Base-by-base conservation (phyloP, 202 grass and related monocot species). In the Brachypodium distachyon region DNA sequence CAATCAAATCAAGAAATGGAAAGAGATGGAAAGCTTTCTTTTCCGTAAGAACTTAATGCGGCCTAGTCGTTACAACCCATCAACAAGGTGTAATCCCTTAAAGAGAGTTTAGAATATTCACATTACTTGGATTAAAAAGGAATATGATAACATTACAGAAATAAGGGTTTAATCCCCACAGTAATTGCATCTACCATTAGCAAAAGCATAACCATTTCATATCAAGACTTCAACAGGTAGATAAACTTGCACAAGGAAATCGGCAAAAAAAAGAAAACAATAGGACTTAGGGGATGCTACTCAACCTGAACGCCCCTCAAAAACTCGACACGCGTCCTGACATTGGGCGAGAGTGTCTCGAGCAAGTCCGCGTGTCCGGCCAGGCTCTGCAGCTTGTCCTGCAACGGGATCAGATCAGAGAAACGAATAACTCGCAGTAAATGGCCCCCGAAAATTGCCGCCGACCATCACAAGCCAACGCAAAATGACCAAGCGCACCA, bases 381-480 rank as follows among this genome's bases (percentile, higher is more conserved):
- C 73, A 99, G 76, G 43, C 92, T 90, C 88, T 99, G 90, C 53
- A 99, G 80, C 82, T 95, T 98, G 50, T 90, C 88, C 95, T 98
- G 87, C 65, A 70, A 74, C 13, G 63, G 47, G 54, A 84, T 43
- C 63, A 79, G 54, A 84, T 65, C 29, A 36, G 42, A 44, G 1
- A 39, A 51, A 77, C 44, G 43, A 70, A 32, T 38, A 39, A 46
- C n/a, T 12, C 16, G 61, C 29, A 66, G 17, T 19, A 70, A n/a
- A 28, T 0, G 13, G 23, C 85, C 4, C 39, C 39, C 14, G 11
- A 26, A 38, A 54, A 46, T 21, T 13, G 29, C 6, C 23, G 48
- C 1, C 16, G 46, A 44, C 10, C 52, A 58, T 33, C 19, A 25
- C 41, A 69, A 6, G 5, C 8, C 26, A 38, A 14, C 18, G 37